A percentile compares a stretch with the other conserved stretches of the same genome.
Conservation (phyloP, 768 basidiomycete species). For the Cystobasidium ongulense region DNA sequence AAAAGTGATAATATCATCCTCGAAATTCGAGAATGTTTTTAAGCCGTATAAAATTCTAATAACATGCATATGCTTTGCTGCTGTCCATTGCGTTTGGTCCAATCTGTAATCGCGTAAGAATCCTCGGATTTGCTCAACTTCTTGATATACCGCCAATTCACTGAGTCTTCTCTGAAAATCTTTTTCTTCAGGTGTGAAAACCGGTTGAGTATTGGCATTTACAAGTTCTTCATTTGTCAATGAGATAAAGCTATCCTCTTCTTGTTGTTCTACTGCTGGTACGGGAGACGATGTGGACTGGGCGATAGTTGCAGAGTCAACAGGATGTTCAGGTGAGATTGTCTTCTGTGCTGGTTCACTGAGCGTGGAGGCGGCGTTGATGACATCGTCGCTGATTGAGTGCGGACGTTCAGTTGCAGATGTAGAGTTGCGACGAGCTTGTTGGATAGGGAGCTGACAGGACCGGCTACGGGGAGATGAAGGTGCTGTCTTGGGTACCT, state of each 20-base stretch:
- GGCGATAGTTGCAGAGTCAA: background rate
- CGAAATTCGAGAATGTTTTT: background rate
- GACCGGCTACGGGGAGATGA: background rate
- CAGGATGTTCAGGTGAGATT: background rate
- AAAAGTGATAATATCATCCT: background rate
- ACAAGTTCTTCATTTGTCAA: background rate
- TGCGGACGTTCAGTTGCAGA: background rate
- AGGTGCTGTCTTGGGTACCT: background rate
- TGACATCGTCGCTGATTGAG: background rate
- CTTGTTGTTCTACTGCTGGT: background rate
- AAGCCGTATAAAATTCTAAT: background rate
- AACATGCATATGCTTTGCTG: background rate
- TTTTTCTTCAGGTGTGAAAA: background rate
- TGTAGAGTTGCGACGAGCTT: slow-evolving; percentile 22
- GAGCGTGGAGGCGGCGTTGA: background rate
- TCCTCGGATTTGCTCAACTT: background rate
- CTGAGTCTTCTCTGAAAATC: background rate
- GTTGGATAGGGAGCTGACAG: background rate
- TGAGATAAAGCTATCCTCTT: background rate
- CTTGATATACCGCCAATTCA: background rate
- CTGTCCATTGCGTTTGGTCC: background rate
- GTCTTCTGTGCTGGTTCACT: background rate
- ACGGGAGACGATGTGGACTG: background rate
- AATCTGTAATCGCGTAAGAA: background rate
- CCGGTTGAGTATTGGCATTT: background rate